Conservation (phyloP, 306 rosid species). For the Lathyrus oleraceus region DNA sequence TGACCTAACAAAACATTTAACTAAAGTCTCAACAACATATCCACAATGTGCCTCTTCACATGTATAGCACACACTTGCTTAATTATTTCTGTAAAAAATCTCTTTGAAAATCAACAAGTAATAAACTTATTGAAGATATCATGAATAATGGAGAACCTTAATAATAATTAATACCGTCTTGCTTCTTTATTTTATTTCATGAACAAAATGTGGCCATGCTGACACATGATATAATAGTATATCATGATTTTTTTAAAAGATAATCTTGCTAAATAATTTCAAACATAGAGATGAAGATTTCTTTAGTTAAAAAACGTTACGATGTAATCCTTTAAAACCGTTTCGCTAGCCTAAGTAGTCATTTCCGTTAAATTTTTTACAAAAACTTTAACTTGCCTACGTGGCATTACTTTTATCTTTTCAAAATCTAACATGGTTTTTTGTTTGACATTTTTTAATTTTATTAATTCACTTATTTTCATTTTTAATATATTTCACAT, state of each 20-base stretch:
- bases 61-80: conserved; percentile 20
- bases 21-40: conserved; percentile 20
- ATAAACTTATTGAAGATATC: background rate
- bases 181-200: conserved; percentile 4
- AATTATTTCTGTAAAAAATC: background rate
- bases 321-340: too few relatives aligned
- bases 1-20: conserved; percentile 36
- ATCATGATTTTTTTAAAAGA: background rate
- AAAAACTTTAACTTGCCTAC: too few relatives aligned
- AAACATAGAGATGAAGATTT: background rate
- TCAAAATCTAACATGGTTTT: too few relatives aligned
- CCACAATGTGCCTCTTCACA: conserved; percentile 25
- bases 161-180: background rate
- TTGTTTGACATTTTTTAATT: too few relatives aligned
- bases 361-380: too few relatives aligned
- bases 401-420: too few relatives aligned
- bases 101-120: background rate
- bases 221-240: conserved; percentile 15
- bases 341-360: too few relatives aligned
- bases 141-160: conserved; percentile 15
- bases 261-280: background rate
- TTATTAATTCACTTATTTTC: too few relatives aligned
- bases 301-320: too few relatives aligned
- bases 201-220: background rate
- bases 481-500: too few relatives aligned